Conservation (phyloP, 1,139 yeast genomes). For the Suhomyces terraborum region DNA sequence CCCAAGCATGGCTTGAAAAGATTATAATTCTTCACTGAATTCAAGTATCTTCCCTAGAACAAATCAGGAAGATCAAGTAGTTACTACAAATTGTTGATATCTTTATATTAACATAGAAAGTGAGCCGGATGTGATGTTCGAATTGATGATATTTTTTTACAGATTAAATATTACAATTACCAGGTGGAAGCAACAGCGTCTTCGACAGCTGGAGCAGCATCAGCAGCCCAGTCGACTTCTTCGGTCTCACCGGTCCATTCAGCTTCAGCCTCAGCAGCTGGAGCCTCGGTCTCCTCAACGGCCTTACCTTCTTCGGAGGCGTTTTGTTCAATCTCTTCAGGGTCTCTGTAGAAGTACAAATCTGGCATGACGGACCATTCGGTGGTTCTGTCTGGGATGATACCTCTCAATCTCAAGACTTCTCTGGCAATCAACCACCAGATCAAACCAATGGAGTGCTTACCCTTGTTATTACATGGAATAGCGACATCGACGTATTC, state of each 20-base stretch:
- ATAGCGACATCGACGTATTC: constrained; percentile 99
- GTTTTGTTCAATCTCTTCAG: constrained; percentile 96
- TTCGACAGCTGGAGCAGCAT: constrained; percentile 72
- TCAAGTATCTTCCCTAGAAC: too few species aligned
- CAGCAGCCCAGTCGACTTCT: constrained; percentile 66
- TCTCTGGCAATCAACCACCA: constrained; percentile 99
- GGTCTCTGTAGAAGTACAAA: constrained; percentile 99
- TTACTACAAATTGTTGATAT: constrained; percentile 5
- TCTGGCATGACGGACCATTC: constrained; percentile 99
- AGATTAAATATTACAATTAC: constrained; percentile 31
- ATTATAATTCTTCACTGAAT: too few species aligned
- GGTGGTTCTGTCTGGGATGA: constrained; percentile 94
- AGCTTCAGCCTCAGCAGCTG: constrained; percentile 50
- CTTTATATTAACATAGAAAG: constrained; percentile 15
- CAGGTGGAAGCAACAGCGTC: constrained; percentile 71
- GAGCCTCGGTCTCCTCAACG: constrained; percentile 53
- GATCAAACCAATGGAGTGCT: constrained; percentile 99
- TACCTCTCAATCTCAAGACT: constrained; percentile 98
- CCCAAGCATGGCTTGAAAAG: too few species aligned
- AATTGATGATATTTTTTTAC: constrained; percentile 17
- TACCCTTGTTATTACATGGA: constrained; percentile 99
- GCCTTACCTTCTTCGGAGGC: constrained; percentile 66
- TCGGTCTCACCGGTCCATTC: constrained; percentile 61
- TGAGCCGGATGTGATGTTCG: constrained; percentile 13
- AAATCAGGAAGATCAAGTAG: too few species aligned